Percentiles rank a stretch among this genome's conserved stretches.
phyloP scores from a whole-genome alignment of 345 rosid genomes.

The Hirschfeldia incana region DNA sequence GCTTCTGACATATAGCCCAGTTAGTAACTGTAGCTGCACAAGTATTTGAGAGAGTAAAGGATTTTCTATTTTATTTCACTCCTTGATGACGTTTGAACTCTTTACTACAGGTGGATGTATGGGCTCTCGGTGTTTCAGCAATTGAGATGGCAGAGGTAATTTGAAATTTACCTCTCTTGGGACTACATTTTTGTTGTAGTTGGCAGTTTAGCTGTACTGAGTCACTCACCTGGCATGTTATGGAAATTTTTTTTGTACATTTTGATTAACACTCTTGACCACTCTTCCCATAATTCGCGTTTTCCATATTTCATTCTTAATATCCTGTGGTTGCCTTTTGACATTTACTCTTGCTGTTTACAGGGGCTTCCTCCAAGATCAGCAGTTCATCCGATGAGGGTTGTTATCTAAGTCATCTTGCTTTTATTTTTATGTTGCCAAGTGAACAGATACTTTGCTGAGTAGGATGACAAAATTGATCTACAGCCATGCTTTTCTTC shows the following conservation, averaged over 20 bases:
- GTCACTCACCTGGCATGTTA: conserved; percentile 11
- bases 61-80: neutral
- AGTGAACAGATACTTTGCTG: conserved; percentile 11
- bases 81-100: conserved; percentile 11
- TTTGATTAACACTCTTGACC: conserved; percentile 6
- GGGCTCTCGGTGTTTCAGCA: conserved; percentile 60
- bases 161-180: neutral
- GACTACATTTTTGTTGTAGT: conserved; percentile 12
- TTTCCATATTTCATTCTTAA: conserved; percentile 11
- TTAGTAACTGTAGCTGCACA: conserved; percentile 18
- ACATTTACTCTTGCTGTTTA: conserved; percentile 13
- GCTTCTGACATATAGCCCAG: conserved; percentile 7
- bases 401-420: conserved; percentile 48
- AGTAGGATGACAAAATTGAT: conserved; percentile 10
- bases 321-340: conserved; percentile 10
- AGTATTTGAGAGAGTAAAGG: conserved; percentile 2
- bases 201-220: conserved; percentile 16
- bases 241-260: neutral
- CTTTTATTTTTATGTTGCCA: conserved; percentile 23
- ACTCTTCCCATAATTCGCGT: neutral
- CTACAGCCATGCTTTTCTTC: conserved; percentile 7
- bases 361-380: conserved; percentile 99
- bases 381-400: conserved; percentile 99
- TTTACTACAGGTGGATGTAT: conserved; percentile 81
- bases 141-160: conserved; percentile 95